A percentile compares a stretch with the other conserved stretches of the same genome.
Evolutionary conservation across 2,329 filamentous ascomycete genomes (phyloP).

Genomic region (Metarhizium sp.): DNA sequence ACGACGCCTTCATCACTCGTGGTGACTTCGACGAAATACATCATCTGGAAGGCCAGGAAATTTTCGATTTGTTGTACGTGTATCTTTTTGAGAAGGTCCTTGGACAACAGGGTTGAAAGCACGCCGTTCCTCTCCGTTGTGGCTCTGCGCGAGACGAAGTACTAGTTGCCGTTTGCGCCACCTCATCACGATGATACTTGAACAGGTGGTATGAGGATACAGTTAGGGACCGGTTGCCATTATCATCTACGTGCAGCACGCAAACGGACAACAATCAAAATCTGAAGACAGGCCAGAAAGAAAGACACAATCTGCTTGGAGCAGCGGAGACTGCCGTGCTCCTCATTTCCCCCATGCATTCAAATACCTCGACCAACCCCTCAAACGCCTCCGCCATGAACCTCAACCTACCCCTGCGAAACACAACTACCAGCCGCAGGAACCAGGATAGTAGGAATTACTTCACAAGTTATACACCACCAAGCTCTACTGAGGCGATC

Average conservation of each 20-base stretch:
- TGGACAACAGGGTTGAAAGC: background rate
- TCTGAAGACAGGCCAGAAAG: background rate
- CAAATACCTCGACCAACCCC: conserved; percentile 6
- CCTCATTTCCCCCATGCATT: background rate
- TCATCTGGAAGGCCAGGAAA: background rate
- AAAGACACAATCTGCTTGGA: background rate
- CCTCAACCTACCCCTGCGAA: conserved; percentile 41
- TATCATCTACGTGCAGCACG: background rate
- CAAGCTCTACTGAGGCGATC: conserved; percentile 52
- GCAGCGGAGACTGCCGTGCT: background rate
- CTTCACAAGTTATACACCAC: conserved; percentile 45
- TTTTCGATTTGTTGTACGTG: background rate
- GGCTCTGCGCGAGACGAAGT: background rate
- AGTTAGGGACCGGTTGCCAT: background rate
- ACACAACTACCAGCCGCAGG: conserved; percentile 31
- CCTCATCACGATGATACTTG: background rate
- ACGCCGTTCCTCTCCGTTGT: background rate
- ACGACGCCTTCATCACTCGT: background rate
- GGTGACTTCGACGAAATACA: background rate
- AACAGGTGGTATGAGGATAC: background rate
- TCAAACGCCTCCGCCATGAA: conserved; percentile 28
- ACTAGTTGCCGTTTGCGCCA: background rate
- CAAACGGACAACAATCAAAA: background rate
- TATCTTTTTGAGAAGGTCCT: background rate
- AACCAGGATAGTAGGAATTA: conserved; percentile 48